Conservation (phyloP, 208 protist species). For the Leishmania gerbilli region DNA sequence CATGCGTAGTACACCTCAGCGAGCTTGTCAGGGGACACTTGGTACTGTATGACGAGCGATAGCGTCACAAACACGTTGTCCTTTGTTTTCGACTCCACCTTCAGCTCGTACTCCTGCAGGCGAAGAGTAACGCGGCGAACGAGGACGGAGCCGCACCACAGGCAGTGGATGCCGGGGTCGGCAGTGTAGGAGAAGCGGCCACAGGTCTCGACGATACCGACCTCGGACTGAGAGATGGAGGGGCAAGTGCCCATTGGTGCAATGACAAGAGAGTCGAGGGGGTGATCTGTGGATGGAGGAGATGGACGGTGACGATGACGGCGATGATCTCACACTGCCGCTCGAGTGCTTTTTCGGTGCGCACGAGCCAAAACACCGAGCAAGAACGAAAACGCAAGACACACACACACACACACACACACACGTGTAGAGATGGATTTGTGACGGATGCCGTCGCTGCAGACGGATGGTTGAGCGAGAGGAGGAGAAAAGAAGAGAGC, state of each 20-base stretch:
- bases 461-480: background rate
- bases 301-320: background rate
- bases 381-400: background rate
- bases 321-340: background rate
- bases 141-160: slow-evolving; percentile 45
- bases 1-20: slow-evolving; percentile 53
- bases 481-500: background rate
- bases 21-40: slow-evolving; percentile 47
- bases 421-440: background rate
- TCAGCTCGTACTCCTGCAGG: slow-evolving; percentile 44
- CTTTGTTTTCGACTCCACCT: slow-evolving; percentile 78
- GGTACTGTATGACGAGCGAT: slow-evolving; percentile 55
- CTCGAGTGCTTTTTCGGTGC: background rate
- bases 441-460: background rate
- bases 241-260: slow-evolving; percentile 42
- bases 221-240: slow-evolving; percentile 56
- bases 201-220: slow-evolving; percentile 70
- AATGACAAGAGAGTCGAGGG: background rate
- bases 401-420: background rate
- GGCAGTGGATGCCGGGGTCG: slow-evolving; percentile 58
- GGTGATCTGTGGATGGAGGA: background rate
- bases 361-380: background rate
- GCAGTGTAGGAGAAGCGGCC: slow-evolving; percentile 52
- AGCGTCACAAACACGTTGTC: slow-evolving; percentile 87
- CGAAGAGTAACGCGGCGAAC: slow-evolving; percentile 45